phyloP scores from a whole-genome alignment of 768 basidiomycete species.

The Mycena kentingensis region DNA sequence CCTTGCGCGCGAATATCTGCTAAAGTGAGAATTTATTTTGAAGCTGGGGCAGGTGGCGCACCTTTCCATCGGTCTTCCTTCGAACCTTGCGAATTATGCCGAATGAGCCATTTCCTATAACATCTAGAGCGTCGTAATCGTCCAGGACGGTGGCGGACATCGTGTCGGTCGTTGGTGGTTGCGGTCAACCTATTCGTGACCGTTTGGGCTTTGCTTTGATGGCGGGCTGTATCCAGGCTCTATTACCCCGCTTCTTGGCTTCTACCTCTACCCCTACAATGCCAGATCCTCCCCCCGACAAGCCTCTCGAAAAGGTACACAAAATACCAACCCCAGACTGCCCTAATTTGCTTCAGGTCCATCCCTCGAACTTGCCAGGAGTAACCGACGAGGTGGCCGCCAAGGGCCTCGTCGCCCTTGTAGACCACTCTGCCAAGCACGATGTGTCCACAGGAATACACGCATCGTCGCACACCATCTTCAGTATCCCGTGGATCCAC shows the following conservation, averaged over 20 bases:
- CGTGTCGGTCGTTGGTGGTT: constrained; percentile 1
- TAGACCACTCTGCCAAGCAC: constrained; percentile 38
- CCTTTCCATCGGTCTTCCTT: constrained; percentile 79
- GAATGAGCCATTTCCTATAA: constrained; percentile 97
- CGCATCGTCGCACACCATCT: constrained; percentile 31
- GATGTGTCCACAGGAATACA: constrained; percentile 38
- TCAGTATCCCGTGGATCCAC: constrained; percentile 42
- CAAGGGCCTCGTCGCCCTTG: constrained; percentile 11
- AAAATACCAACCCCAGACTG: too few relatives aligned
- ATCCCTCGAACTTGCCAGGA: constrained; percentile 2
- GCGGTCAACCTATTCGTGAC: too few relatives aligned
- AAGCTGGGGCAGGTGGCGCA: constrained; percentile 40
- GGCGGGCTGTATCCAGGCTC: too few relatives aligned
- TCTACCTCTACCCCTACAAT: background rate
- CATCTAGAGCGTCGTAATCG: constrained; percentile 82
- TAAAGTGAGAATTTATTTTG: background rate
- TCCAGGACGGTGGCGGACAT: constrained; percentile 58
- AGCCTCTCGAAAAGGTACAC: constrained; percentile 24
- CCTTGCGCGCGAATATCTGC: constrained; percentile 86
- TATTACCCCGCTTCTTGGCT: background rate
- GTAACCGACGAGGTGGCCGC: constrained; percentile 12
- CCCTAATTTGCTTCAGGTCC: too few relatives aligned
- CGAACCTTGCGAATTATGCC: constrained; percentile 96
- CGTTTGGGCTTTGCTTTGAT: too few relatives aligned
- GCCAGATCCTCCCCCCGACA: constrained; percentile 10